Evolutionary conservation across 2,329 filamentous ascomycete genomes (phyloP), one percentile per base, ranked within the genome.

Genomic region (Penicillium paneum): DNA sequence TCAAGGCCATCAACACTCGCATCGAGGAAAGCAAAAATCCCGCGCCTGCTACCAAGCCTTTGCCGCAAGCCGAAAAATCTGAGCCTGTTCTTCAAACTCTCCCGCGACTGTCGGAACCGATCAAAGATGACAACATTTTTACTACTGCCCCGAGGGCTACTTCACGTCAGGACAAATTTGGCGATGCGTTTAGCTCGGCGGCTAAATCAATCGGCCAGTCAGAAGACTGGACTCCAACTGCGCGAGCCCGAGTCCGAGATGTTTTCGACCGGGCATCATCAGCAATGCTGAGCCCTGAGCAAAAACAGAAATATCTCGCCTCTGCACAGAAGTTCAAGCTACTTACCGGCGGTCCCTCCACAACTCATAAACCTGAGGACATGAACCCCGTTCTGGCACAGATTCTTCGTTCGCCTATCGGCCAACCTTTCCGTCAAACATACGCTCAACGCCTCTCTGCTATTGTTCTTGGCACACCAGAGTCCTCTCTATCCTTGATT

Each of bases 381-480:
- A 71, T 77, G 2, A 71, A 81, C 57, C 75, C 79, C 1, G 67
- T 83, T 46, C 61, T 82, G 19, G 75, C 79, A 13, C 64, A 72
- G 24, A 64, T 81, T 58, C 69, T 84, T 12, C 70, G 74, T 15
- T 81, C 81, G 3, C 75, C 78, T 0, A 44, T 90, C 1, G 90
- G 90, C 10, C 78, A 76, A 55, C 79, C 88, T 0, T 90, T 97
- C 70, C 84, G 87, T 24, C 84, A 88, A 63, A 82, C 83, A 4
- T 90, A 91, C 67, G 76, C 80, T 12, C 83, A 83, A 28, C 84
- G 83, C 34, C 79, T 91, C 26, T 81, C 81, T 1, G 80, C 83
- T 2, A 83, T 88, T 12, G 83, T 96, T 4, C 79, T 94, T 19
- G 91, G 91, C 31, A 77, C 81, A 0, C 91, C 91, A 0, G 85